Base-by-base conservation (phyloP, 1,284 basidiomycete genomes). In the Apiotrichum mycotoxinovorans region DNA sequence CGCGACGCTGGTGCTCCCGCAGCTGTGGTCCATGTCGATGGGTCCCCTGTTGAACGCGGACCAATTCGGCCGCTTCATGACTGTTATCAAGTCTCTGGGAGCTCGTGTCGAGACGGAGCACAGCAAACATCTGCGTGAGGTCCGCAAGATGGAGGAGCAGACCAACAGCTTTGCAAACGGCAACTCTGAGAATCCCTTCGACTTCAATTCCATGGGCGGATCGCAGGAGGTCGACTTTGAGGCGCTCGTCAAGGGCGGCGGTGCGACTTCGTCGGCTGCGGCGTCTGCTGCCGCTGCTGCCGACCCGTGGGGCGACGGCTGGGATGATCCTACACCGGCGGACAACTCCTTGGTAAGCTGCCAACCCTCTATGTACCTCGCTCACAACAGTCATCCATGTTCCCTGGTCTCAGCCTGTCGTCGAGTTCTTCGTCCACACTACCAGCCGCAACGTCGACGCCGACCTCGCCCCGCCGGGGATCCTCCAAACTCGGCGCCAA, bases 1-100 rank as follows among this genome's bases (percentile, higher is more conserved):
- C 18, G 95, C 95, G 0, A 95, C 89, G 0, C 82, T 94, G 35
- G 91, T 97, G 17, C 80, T 98, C 18, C 93, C 93, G 15, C 94
- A 97, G 66, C 79, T 97, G 11, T 97, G 93, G 93, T 82, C 87
- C 1, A 95, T 97, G 91, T 92, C 89, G 1, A 94, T 96, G 79
- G 93, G 92, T n/a, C 25, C 67, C 90, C 88, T 97, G 38, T 78
- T 98, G 27, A 96, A 87, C 65, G 83, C 93, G 4, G 84, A 88
- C 33, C 96, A 99, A 76, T 99, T 98, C 72, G 83, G 87, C 62
- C 84, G 87, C 4, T 94, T 94, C 73, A 94, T 94, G 91, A 74
- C 76, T 3, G 76, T 77, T 11, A 74, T 79, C 61, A 73, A 77
- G 62, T 65, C 71, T 2, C 69, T 79, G 0, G 74, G 76, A 0